phyloP scores from a whole-genome alignment of 1,284 basidiomycete species.

The Rhodotorula sp. region DNA sequence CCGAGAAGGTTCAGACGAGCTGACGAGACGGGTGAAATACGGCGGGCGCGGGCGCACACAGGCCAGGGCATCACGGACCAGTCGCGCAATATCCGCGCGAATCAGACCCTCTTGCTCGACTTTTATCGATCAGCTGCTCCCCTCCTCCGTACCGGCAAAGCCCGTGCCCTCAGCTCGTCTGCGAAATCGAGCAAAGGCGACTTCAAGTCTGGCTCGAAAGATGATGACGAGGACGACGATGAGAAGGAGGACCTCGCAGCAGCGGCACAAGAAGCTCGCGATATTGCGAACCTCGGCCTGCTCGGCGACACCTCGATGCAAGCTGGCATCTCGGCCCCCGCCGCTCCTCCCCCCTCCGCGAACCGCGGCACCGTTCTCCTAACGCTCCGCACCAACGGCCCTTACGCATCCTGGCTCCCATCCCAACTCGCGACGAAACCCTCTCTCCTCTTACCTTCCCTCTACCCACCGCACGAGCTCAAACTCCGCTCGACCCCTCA shows the following conservation, averaged over 20 bases:
- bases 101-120: conserved; percentile 81
- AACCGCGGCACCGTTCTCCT: conserved; percentile 66
- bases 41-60: conserved; percentile 45
- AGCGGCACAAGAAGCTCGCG: no score
- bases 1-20: neutral
- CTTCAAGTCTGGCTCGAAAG: conserved; percentile 17
- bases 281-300: no score
- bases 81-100: conserved; percentile 86
- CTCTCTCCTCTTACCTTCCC: conserved; percentile 56
- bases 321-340: neutral
- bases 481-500: conserved; percentile 29
- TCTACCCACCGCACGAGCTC: conserved; percentile 45
- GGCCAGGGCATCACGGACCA: conserved; percentile 92
- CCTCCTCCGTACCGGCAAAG: conserved; percentile 53
- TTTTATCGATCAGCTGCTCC: conserved; percentile 74
- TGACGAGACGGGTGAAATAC: neutral
- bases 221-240: conserved; percentile 43
- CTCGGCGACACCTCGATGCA: no score
- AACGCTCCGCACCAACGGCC: conserved; percentile 79
- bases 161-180: conserved; percentile 3
- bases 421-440: conserved; percentile 65
- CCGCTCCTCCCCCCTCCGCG: conserved; percentile 47
- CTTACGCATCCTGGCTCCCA: conserved; percentile 81
- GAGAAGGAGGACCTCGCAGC: conserved; percentile 20
- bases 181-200: neutral